Percentiles rank a stretch among this genome's conserved stretches.
phyloP scores from a whole-genome alignment of 306 rosid species.

The Trifolium repens region DNA sequence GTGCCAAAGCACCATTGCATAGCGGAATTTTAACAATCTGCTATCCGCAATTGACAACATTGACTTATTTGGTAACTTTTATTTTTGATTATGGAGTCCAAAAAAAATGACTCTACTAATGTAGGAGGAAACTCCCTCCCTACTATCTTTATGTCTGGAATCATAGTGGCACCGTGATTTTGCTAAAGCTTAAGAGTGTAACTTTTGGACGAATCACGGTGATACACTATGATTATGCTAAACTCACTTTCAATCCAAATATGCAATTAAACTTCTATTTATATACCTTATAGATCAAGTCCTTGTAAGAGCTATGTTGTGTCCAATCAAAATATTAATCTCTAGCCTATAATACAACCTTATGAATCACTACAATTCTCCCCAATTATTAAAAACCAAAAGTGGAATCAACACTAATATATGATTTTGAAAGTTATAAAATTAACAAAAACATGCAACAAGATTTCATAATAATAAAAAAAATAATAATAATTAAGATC shows the following conservation, averaged over 20 bases:
- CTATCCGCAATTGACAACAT: neutral
- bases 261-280: neutral
- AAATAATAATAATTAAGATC: conserved; percentile 18
- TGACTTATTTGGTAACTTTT: too few relatives aligned
- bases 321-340: conserved; percentile 1
- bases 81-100: too few relatives aligned
- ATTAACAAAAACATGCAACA: conserved; percentile 5
- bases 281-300: neutral
- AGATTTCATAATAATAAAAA: conserved; percentile 15
- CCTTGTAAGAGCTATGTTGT: too few relatives aligned
- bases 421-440: neutral
- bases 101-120: neutral
- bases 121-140: neutral
- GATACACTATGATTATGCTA: neutral
- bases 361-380: conserved; percentile 12
- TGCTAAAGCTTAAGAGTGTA: neutral
- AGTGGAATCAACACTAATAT: neutral
- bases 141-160: neutral
- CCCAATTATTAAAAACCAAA: neutral
- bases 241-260: neutral
- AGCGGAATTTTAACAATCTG: neutral
- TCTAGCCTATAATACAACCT: neutral
- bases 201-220: too few relatives aligned
- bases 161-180: neutral
- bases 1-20: neutral